Percentiles rank a stretch among this genome's conserved stretches.
These are phyloP conservation scores for Ceriops tagal DNA, from an alignment of 345 rosid species.

Conservation along the genomic window DNA sequence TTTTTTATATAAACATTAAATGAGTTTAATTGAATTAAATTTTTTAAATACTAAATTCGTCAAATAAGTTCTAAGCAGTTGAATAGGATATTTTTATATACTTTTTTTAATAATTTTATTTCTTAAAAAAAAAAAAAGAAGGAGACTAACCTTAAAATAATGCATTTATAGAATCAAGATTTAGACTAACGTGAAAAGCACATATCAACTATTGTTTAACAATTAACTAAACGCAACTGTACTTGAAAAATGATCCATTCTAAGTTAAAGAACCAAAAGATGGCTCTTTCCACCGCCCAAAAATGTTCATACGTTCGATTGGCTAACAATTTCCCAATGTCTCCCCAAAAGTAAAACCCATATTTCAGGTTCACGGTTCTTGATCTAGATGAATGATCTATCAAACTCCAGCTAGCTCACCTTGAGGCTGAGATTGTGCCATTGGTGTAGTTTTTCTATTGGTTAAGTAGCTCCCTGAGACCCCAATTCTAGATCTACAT, in stretches of 20 bases:
- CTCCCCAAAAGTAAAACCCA: constrained; percentile 4
- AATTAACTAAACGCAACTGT: too few species aligned
- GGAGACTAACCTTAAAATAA: background rate
- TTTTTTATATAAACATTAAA: too few species aligned
- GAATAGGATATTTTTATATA: too few species aligned
- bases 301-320: background rate
- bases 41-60: too few species aligned
- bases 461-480: background rate
- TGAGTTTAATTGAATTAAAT: too few species aligned
- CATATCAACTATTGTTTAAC: too few species aligned
- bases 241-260: too few species aligned
- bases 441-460: background rate
- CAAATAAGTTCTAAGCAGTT: too few species aligned
- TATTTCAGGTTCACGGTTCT: background rate
- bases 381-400: constrained; percentile 1
- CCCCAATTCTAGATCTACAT: too few species aligned
- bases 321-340: background rate
- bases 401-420: background rate
- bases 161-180: background rate
- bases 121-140: background rate
- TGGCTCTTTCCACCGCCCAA: background rate
- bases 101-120: background rate
- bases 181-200: too few species aligned
- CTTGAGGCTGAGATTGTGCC: background rate
- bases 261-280: background rate